Evolutionary conservation across 2,329 filamentous ascomycete species (phyloP).

Genomic region (Colletotrichum incanum): DNA sequence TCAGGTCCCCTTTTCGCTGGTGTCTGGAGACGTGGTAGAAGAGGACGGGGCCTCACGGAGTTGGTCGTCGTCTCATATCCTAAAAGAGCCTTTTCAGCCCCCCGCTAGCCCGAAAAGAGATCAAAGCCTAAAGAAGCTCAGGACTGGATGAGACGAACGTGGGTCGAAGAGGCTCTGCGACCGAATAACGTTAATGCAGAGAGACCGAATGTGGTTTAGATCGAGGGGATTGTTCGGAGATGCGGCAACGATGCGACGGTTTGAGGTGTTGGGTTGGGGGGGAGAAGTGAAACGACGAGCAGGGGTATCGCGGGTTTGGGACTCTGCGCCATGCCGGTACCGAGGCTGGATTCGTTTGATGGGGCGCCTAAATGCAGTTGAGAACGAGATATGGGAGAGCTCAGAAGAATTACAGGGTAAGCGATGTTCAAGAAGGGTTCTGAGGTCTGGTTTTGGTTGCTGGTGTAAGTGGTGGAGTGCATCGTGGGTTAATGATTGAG

Average conservation of each 20-base stretch:
- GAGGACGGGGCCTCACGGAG: not conserved
- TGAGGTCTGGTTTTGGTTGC: not conserved
- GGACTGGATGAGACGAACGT: constrained; percentile 40
- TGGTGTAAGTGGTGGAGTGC: not conserved
- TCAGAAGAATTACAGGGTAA: not conserved
- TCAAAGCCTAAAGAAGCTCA: not conserved
- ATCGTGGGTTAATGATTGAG: not conserved
- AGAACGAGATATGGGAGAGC: not conserved
- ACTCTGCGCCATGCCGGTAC: not conserved
- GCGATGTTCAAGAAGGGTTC: not conserved
- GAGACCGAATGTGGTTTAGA: not conserved
- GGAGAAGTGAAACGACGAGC: constrained; percentile 5
- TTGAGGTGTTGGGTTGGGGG: constrained; percentile 2
- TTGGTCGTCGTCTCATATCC: constrained; percentile 4
- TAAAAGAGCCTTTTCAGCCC: not conserved
- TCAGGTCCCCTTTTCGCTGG: not conserved
- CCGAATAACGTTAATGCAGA: not conserved
- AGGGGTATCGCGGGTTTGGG: constrained; percentile 8
- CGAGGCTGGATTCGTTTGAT: not conserved
- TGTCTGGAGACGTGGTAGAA: not conserved
- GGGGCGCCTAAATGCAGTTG: not conserved
- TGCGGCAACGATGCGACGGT: constrained; percentile 23
- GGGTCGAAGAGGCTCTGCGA: constrained; percentile 19
- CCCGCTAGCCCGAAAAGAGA: constrained; percentile 7
- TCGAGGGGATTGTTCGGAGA: not conserved